These are phyloP conservation scores for Helotiales sp. DNA, from an alignment of 2,329 filamentous ascomycete genomes.

Conservation along the genomic window DNA sequence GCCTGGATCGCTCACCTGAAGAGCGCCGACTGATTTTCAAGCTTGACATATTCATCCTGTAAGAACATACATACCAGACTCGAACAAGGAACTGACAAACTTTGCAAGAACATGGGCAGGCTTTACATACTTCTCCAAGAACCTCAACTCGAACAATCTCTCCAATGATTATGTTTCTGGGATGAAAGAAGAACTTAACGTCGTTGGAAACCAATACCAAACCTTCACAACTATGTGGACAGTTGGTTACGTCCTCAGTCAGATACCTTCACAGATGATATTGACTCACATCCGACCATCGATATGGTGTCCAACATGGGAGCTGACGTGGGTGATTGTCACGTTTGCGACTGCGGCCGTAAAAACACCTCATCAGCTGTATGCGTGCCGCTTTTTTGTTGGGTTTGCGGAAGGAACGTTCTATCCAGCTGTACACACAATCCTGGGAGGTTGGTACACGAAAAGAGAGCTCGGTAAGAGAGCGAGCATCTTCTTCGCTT, in stretches of 20 bases:
- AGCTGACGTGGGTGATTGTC: constrained; percentile 56
- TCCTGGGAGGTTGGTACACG: constrained; percentile 42
- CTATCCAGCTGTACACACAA: constrained; percentile 37
- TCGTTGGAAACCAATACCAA: constrained; percentile 43
- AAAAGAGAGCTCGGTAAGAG: constrained; percentile 41
- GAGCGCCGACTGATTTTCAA: constrained; percentile 55
- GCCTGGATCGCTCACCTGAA: constrained; percentile 47
- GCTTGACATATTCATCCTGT: constrained; percentile 53
- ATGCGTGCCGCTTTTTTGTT: constrained; percentile 53
- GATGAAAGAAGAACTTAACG: constrained; percentile 48
- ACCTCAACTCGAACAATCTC: constrained; percentile 28
- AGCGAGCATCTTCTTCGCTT: constrained; percentile 42
- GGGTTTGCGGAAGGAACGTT: constrained; percentile 49
- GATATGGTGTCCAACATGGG: constrained; percentile 56
- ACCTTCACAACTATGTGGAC: constrained; percentile 43
- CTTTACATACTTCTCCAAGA: constrained; percentile 32
- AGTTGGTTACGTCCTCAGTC: constrained; percentile 56
- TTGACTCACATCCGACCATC: constrained; percentile 56
- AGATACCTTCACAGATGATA: constrained; percentile 45
- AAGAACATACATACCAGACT: neutral
- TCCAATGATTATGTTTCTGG: constrained; percentile 42
- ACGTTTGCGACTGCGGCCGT: constrained; percentile 56
- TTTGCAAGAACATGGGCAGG: constrained; percentile 28
- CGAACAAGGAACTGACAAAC: neutral
- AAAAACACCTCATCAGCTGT: constrained; percentile 48